A percentile compares a stretch with the other conserved stretches of the same genome.
Conservation (phyloP, 148 eudicot genomes). For the Camellia lanceoleosa region DNA sequence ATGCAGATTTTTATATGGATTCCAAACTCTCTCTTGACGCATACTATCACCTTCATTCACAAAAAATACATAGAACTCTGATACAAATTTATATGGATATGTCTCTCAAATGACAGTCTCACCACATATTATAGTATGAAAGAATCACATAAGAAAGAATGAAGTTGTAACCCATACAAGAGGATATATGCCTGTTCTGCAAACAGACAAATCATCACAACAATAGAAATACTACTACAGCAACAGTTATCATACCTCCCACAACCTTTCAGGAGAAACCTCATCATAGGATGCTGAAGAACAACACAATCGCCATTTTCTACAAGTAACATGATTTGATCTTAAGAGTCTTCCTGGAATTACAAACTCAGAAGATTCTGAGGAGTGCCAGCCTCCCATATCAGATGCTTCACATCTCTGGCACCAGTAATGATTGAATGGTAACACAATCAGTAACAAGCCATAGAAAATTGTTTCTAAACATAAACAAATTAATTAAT, state of each 20-base stretch:
- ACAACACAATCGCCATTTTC: constrained; percentile 51
- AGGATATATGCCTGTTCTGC: not conserved
- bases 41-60: no score
- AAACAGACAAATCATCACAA: not conserved
- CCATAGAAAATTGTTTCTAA: not conserved
- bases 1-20: no score
- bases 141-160: not conserved
- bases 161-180: not conserved
- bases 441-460: not conserved
- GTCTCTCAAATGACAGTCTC: not conserved
- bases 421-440: constrained; percentile 4
- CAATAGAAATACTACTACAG: no score
- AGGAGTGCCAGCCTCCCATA: constrained; percentile 21
- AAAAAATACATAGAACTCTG: not conserved
- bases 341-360: constrained; percentile 28
- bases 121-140: not conserved
- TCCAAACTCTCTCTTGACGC: no score
- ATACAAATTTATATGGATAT: not conserved
- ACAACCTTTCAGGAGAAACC: constrained; percentile 67
- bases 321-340: constrained; percentile 28
- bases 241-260: constrained; percentile 60
- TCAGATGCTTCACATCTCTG: constrained; percentile 49
- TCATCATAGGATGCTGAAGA: constrained; percentile 42
- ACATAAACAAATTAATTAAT: not conserved
- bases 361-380: constrained; percentile 33